These are phyloP conservation scores for Candida boidinii DNA, from an alignment of 805 yeast genomes.

Conservation along the genomic window DNA sequence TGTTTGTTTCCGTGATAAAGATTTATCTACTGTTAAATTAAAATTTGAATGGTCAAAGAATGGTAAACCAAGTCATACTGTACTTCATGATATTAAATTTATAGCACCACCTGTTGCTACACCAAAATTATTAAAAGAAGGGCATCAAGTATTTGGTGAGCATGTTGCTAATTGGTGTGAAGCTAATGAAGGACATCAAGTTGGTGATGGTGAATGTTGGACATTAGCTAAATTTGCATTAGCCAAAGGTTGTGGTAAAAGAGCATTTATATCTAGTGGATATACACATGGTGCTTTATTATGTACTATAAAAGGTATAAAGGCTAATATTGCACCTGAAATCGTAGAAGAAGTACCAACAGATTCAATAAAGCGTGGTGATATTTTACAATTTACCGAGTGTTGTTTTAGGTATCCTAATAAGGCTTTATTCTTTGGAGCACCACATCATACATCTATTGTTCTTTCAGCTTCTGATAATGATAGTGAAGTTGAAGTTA, in stretches of 20 bases:
- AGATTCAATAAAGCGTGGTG: conserved; percentile 46
- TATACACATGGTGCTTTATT: conserved; percentile 35
- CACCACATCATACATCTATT: conserved; percentile 45
- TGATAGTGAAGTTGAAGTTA: conserved; percentile 22
- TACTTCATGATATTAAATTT: conserved; percentile 22
- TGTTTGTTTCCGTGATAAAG: conserved; percentile 31
- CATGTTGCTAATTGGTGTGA: conserved; percentile 50
- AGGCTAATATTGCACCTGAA: conserved; percentile 8
- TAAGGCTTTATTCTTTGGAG: conserved; percentile 32
- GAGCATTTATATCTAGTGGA: conserved; percentile 44
- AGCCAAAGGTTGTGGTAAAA: conserved; percentile 45
- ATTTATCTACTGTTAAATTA: conserved; percentile 29
- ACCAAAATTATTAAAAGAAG: conserved; percentile 22
- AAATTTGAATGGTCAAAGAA: conserved; percentile 32
- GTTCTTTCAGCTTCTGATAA: conserved; percentile 25
- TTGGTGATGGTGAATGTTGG: conserved; percentile 57
- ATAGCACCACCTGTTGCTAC: conserved; percentile 38
- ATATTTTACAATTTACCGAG: conserved; percentile 39
- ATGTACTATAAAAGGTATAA: conserved; percentile 12
- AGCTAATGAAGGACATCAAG: conserved; percentile 34
- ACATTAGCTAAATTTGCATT: conserved; percentile 49
- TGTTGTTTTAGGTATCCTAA: conserved; percentile 31
- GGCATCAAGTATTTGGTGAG: conserved; percentile 35
- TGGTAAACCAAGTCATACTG: conserved; percentile 15
- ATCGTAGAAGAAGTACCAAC: conserved; percentile 15